Evolutionary conservation across 192 early-diverging fungal species (phyloP).

Genomic region (Backusella liffmaniae): DNA sequence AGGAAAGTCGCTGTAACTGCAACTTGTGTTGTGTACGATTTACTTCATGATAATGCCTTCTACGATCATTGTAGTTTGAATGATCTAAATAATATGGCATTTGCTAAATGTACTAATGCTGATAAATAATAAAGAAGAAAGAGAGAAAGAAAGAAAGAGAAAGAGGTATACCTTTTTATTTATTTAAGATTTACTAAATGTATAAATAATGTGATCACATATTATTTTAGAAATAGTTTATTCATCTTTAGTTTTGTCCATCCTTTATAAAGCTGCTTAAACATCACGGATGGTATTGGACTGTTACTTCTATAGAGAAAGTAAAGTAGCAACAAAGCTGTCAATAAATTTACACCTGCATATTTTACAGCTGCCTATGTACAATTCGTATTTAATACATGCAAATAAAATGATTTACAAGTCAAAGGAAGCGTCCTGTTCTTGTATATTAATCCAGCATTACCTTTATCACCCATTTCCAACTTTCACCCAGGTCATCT

Average conservation of each 20-base stretch:
- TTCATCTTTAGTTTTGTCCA: constrained; percentile 4
- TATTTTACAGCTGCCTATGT: constrained; percentile 30
- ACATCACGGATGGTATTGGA: constrained; percentile 16
- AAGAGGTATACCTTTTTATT: background rate
- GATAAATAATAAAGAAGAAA: constrained; percentile 4
- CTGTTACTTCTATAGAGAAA: constrained; percentile 24
- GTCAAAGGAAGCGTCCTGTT: background rate
- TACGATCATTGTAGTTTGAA: constrained; percentile 9
- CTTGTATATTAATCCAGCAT: background rate
- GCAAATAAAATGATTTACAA: background rate
- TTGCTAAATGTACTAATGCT: background rate
- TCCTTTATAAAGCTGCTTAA: background rate
- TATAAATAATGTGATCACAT: constrained; percentile 3
- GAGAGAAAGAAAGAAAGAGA: background rate
- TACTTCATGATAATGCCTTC: background rate
- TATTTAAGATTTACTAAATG: background rate
- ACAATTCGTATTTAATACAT: background rate
- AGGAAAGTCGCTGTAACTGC: constrained; percentile 39
- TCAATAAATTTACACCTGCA: constrained; percentile 32
- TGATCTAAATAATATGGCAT: background rate
- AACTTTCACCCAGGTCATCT: constrained; percentile 17
- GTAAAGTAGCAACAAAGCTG: constrained; percentile 21
- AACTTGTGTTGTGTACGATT: constrained; percentile 46
- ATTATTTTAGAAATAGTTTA: constrained; percentile 8
- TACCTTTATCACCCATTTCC: constrained; percentile 19